Conservation (phyloP, 768 basidiomycete species). For the Chalciporus chontae region DNA sequence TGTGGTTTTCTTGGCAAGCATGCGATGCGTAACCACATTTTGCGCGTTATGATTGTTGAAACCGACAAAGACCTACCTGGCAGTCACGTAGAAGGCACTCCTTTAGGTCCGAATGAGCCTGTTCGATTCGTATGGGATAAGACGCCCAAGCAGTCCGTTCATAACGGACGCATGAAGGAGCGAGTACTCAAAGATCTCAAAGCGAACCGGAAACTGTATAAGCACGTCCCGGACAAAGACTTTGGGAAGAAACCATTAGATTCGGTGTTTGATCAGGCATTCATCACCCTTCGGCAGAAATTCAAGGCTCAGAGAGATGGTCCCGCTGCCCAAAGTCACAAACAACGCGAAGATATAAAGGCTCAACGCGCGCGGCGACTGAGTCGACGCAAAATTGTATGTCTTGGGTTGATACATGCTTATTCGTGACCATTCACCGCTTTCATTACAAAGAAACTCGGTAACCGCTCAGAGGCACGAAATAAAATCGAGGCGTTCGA, state of each 20-base stretch:
- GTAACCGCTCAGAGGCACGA: slow-evolving; percentile 58
- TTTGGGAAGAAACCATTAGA: slow-evolving; percentile 62
- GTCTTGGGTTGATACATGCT: slow-evolving; percentile 23
- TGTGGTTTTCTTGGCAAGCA: slow-evolving; percentile 39
- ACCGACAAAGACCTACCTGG: slow-evolving; percentile 59
- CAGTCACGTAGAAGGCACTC: slow-evolving; percentile 53
- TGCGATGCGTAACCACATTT: slow-evolving; percentile 67
- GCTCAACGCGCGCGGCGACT: slow-evolving; percentile 58
- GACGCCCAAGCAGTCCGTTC: slow-evolving; percentile 69
- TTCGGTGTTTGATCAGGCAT: slow-evolving; percentile 65
- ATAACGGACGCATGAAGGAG: slow-evolving; percentile 69
- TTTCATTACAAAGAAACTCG: slow-evolving; percentile 54
- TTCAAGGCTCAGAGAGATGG: slow-evolving; percentile 58
- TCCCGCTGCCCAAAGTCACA: slow-evolving; percentile 38
- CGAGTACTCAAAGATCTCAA: slow-evolving; percentile 60
- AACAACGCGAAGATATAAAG: slow-evolving; percentile 58
- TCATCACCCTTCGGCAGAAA: slow-evolving; percentile 65
- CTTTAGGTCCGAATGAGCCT: slow-evolving; percentile 45
- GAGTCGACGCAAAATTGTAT: slow-evolving; percentile 59
- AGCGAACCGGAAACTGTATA: slow-evolving; percentile 52
- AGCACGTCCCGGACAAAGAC: slow-evolving; percentile 61
- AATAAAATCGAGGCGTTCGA: slow-evolving; percentile 50
- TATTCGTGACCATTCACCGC: neutral
- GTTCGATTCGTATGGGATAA: slow-evolving; percentile 80
- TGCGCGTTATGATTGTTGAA: slow-evolving; percentile 53